These are phyloP conservation scores for Meyerozyma guilliermondii DNA, from an alignment of 1,139 yeast species.

Conservation along the genomic window DNA sequence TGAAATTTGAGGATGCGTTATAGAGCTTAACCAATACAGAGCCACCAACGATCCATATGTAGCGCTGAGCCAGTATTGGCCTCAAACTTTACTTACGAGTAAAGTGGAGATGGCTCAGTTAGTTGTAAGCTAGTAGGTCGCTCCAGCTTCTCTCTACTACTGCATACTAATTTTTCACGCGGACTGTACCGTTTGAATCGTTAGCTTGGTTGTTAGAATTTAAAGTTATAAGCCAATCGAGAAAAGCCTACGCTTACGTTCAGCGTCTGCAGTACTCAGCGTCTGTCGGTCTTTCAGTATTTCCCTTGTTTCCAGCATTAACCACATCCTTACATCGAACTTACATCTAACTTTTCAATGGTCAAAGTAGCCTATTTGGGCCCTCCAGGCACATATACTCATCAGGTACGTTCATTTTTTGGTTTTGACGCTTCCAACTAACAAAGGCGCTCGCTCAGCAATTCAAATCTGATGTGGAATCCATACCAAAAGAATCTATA, in stretches of 20 bases:
- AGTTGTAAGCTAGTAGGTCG: too few species aligned
- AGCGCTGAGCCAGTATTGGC: constrained; percentile 7
- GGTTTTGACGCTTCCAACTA: background rate
- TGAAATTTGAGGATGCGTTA: constrained; percentile 45
- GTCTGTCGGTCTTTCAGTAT: too few species aligned
- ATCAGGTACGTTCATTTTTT: constrained; percentile 51
- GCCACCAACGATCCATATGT: constrained; percentile 56
- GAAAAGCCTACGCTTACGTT: too few species aligned
- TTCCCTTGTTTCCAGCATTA: too few species aligned
- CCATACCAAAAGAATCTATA: constrained; percentile 26
- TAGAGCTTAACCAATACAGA: constrained; percentile 50
- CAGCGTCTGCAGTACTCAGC: background rate
- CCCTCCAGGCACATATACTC: constrained; percentile 88
- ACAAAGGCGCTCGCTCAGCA: constrained; percentile 71
- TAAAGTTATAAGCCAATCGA: too few species aligned
- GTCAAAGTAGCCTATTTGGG: constrained; percentile 69
- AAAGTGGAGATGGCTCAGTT: too few species aligned
- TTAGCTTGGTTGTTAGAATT: too few species aligned
- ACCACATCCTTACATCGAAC: background rate
- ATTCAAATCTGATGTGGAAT: constrained; percentile 38
- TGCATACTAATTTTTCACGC: too few species aligned
- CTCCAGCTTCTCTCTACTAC: too few species aligned
- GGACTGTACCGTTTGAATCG: too few species aligned
- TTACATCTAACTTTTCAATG: constrained; percentile 3
- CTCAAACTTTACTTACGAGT: too few species aligned